These are phyloP conservation scores for Alternaria postmessia DNA, from an alignment of 2,329 filamentous ascomycete genomes.

Conservation along the genomic window DNA sequence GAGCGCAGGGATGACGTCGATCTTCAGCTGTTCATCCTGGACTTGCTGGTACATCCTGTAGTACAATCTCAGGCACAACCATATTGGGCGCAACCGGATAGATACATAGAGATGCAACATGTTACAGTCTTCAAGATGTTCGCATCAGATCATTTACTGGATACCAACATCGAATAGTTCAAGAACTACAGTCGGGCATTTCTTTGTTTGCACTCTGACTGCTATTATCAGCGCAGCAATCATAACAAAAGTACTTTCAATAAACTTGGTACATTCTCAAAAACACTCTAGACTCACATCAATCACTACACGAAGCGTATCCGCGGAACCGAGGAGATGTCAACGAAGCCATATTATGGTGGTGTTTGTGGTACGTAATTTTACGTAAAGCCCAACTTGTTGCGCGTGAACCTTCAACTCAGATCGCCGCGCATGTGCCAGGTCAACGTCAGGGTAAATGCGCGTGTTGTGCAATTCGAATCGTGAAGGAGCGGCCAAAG, in stretches of 20 bases:
- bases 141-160: neutral
- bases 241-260: neutral
- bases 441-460: constrained; percentile 2
- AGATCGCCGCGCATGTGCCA: constrained; percentile 4
- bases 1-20: neutral
- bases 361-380: constrained; percentile 17
- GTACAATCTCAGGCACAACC: neutral
- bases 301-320: neutral
- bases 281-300: neutral
- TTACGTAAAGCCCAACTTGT: constrained; percentile 14
- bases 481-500: neutral
- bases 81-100: neutral
- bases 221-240: neutral
- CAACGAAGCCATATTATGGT: constrained; percentile 1
- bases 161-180: neutral
- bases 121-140: neutral
- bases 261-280: neutral
- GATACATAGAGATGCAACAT: neutral
- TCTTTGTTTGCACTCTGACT: neutral
- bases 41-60: neutral
- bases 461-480: neutral
- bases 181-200: neutral
- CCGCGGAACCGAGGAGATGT: constrained; percentile 20
- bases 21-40: neutral
- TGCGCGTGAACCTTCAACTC: constrained; percentile 2